Evolutionary conservation across 352 stramenopile species (phyloP).

Genomic region (Pythium vanterpoolii): DNA sequence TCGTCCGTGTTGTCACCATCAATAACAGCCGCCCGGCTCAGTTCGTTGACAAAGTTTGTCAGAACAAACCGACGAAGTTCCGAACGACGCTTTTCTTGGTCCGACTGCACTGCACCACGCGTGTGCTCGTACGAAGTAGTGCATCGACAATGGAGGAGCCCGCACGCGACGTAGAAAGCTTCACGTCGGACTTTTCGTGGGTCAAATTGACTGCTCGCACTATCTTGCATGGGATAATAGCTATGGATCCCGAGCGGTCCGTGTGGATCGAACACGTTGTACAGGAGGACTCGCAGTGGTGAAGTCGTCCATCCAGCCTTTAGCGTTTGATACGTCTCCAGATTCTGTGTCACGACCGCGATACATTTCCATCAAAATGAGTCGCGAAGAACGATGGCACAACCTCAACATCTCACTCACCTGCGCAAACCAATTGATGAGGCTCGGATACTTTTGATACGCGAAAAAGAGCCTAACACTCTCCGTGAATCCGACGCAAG

Average conservation of each 20-base stretch:
- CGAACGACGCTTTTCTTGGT: constrained; percentile 3
- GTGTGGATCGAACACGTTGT: constrained; percentile 78
- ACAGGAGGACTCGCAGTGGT: constrained; percentile 60
- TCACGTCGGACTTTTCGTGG: constrained; percentile 57
- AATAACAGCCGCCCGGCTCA: constrained; percentile 29
- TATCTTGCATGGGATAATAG: constrained; percentile 68
- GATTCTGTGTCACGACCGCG: constrained; percentile 37
- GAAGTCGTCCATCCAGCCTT: constrained; percentile 53
- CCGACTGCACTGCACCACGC: not conserved
- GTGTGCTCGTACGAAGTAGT: constrained; percentile 66
- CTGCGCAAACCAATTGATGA: constrained; percentile 82
- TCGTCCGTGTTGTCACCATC: constrained; percentile 42
- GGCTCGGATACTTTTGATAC: constrained; percentile 74
- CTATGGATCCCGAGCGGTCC: constrained; percentile 75
- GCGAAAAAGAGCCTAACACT: constrained; percentile 79
- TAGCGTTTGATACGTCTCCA: constrained; percentile 77
- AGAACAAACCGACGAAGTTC: constrained; percentile 58
- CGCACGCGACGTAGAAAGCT: constrained; percentile 76
- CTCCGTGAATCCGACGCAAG: constrained; percentile 59
- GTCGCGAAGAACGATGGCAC: not conserved
- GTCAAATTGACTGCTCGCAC: constrained; percentile 25
- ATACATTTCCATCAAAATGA: not conserved
- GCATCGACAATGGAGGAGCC: constrained; percentile 60
- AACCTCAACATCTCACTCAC: constrained; percentile 27
- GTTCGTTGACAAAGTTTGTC: constrained; percentile 48